Conservation (phyloP, 192 early-diverging fungal genomes). For the Entomortierella beljakovae region DNA sequence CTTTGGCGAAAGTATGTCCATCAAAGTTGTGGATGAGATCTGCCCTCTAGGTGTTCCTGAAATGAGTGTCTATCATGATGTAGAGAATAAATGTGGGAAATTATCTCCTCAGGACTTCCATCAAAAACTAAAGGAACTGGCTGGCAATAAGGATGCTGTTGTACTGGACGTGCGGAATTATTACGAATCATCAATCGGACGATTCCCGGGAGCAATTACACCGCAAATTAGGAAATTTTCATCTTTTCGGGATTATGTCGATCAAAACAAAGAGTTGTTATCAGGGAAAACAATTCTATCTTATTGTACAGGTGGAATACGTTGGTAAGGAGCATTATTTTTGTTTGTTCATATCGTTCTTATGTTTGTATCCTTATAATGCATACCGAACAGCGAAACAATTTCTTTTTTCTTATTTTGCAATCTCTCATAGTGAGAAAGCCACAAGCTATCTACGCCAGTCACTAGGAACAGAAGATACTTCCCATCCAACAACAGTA, state of each 20-base stretch:
- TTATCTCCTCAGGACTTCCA: slow-evolving; percentile 67
- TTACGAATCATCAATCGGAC: slow-evolving; percentile 73
- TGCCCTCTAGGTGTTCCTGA: slow-evolving; percentile 67
- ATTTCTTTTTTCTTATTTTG: background rate
- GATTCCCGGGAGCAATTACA: slow-evolving; percentile 65
- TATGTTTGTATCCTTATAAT: no score
- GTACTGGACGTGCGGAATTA: slow-evolving; percentile 75
- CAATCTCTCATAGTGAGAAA: slow-evolving; percentile 59
- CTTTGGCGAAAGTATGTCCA: slow-evolving; percentile 62
- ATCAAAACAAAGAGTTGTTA: slow-evolving; percentile 54
- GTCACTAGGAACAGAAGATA: slow-evolving; percentile 35
- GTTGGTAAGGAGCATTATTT: slow-evolving; percentile 25
- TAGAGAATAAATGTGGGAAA: slow-evolving; percentile 49
- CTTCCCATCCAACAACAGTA: slow-evolving; percentile 51
- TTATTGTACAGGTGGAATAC: slow-evolving; percentile 74
- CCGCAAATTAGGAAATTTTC: slow-evolving; percentile 77
- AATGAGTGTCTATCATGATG: slow-evolving; percentile 49
- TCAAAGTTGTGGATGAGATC: slow-evolving; percentile 73
- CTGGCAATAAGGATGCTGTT: slow-evolving; percentile 52
- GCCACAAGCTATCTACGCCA: slow-evolving; percentile 66
- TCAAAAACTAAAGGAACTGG: slow-evolving; percentile 42
- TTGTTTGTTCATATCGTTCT: no score
- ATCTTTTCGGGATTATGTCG: slow-evolving; percentile 67
- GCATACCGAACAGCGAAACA: no score
- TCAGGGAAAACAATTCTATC: slow-evolving; percentile 70